Evolutionary conservation across 2,329 filamentous ascomycete species (phyloP).

Genomic region (Dothistroma pini): DNA sequence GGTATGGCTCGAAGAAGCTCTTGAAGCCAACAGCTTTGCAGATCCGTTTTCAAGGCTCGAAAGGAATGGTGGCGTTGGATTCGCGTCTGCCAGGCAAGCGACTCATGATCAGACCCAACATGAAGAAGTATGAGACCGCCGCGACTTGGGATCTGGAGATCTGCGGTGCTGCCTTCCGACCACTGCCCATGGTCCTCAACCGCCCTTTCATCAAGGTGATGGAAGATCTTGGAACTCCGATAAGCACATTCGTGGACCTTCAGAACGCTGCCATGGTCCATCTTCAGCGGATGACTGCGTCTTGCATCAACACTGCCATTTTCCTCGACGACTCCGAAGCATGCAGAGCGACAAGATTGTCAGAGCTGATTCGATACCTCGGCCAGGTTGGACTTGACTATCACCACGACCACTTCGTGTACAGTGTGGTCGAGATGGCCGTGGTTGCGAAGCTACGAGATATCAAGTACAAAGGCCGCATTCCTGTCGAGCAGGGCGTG

Average conservation of each 20-base stretch:
- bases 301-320: constrained; percentile 57
- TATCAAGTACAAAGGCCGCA: constrained; percentile 74
- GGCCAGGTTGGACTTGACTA: constrained; percentile 61
- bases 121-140: constrained; percentile 70
- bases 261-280: constrained; percentile 61
- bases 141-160: constrained; percentile 61
- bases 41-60: constrained; percentile 68
- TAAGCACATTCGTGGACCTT: constrained; percentile 58
- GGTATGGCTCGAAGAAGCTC: constrained; percentile 46
- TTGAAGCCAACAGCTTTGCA: constrained; percentile 65
- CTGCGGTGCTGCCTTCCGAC: constrained; percentile 64
- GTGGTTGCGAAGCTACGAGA: constrained; percentile 68
- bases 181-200: constrained; percentile 69
- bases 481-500: constrained; percentile 65
- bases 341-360: constrained; percentile 58
- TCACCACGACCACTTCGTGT: constrained; percentile 64
- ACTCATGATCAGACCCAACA: constrained; percentile 65
- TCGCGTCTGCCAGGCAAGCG: constrained; percentile 53
- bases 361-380: constrained; percentile 60
- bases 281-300: constrained; percentile 58
- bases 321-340: constrained; percentile 63
- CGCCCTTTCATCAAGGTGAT: constrained; percentile 81
- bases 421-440: constrained; percentile 65
- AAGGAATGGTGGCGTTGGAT: constrained; percentile 74
- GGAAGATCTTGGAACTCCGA: constrained; percentile 66